These are phyloP conservation scores for Trametes maxima DNA, from an alignment of 768 basidiomycete genomes.

Conservation along the genomic window DNA sequence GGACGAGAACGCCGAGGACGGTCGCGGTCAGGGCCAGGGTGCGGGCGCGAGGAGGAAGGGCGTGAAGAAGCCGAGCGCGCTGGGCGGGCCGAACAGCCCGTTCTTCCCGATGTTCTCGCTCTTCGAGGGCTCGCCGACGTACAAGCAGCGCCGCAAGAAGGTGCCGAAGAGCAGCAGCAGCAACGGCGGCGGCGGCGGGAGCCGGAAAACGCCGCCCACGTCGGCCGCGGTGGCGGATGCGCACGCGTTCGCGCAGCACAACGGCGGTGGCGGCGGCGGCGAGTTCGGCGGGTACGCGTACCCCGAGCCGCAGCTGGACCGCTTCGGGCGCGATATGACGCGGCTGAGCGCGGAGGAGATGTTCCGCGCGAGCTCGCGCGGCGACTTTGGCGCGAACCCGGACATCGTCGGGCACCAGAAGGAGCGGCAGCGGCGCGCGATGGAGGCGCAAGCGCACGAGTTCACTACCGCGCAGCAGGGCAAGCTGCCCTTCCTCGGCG, in stretches of 20 bases:
- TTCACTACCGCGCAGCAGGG: constrained; percentile 4
- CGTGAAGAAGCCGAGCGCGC: constrained; percentile 26
- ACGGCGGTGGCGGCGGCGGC: not conserved
- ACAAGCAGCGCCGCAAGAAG: constrained; percentile 89
- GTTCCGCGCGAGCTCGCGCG: constrained; percentile 63
- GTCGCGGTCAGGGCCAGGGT: constrained; percentile 25
- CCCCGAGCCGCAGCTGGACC: constrained; percentile 35
- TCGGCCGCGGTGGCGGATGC: not conserved
- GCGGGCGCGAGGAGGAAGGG: constrained; percentile 10
- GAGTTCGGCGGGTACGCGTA: constrained; percentile 4
- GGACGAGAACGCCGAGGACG: too few species aligned
- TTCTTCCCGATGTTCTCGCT: constrained; percentile 73
- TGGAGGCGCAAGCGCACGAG: constrained; percentile 19
- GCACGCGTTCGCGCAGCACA: not conserved
- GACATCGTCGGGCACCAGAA: constrained; percentile 33
- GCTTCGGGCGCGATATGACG: constrained; percentile 34
- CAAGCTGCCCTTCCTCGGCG: constrained; percentile 3
- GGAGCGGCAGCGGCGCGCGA: constrained; percentile 36
- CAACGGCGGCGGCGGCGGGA: not conserved
- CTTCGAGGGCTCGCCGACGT: constrained; percentile 82
- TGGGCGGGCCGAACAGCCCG: constrained; percentile 36
- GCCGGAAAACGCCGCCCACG: constrained; percentile 31
- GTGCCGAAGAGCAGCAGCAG: constrained; percentile 40
- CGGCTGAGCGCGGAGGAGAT: constrained; percentile 62
- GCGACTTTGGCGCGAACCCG: constrained; percentile 46